Evolutionary conservation across 2,329 filamentous ascomycete genomes (phyloP), one percentile per base, ranked within the genome.

Genomic region (Amauroascus verrucosus): DNA sequence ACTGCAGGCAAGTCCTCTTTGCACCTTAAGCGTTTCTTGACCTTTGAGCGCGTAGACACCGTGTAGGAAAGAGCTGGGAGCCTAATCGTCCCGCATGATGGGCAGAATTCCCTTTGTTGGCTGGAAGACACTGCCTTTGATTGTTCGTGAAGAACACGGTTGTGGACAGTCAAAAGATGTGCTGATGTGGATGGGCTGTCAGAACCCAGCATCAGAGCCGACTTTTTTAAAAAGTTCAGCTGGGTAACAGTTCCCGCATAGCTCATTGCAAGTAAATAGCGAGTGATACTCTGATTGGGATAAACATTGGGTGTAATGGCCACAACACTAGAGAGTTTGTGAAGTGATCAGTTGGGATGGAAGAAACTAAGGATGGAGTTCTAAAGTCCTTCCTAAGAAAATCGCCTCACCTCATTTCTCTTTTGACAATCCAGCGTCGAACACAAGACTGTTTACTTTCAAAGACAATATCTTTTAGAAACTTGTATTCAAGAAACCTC

Each of bases 111-210:
- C 51, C 64, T 65, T 22, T 66, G 61, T 24, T 69, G 67, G 4
- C 59, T 62, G 44, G 54, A 51, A 41, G 63, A 67, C 20, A 72
- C 56, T 13, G 64, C 51, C 51, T 64, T 71, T 8, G 56, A 63
- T 35, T 70, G 62, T 9, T 70, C 62, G 45, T 62, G 62, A 22
- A 69, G 60, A 48, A 70, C 62, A 18, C 56, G 62, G 54, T 68
- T 69, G 61, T 71, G 69, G n/a, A 63, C 60, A 13, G 57, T 59
- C 58, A 70, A 60, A 28, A 74, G 61, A 64, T 73, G 61, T 13
- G 69, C 64, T 1, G 72, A 64, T n/a, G 70, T 73, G 11, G 71
- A 70, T 16, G 67, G 66, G 54, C 67, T 70, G 16, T 59, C 51
- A 7, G 60, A 54, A 35, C 58, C 59, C 48, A 72, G 58, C 30